phyloP scores from a whole-genome alignment of 176 grass and related monocot species.

The Puccinellia tenuiflora region DNA sequence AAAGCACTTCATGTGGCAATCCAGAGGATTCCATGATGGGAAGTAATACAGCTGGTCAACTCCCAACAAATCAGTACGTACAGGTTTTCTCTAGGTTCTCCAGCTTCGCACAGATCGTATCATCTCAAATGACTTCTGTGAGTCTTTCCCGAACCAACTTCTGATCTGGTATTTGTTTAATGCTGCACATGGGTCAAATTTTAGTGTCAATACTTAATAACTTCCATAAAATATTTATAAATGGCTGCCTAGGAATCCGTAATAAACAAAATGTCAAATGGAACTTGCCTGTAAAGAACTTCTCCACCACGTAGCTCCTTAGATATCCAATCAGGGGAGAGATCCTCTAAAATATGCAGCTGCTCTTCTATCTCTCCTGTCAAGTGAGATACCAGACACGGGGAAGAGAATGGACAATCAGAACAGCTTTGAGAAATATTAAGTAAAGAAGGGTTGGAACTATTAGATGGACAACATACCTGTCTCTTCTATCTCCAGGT shows the following conservation, averaged over 20 bases:
- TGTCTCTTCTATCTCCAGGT: constrained; percentile 85
- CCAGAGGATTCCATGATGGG: constrained; percentile 17
- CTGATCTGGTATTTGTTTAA: constrained; percentile 50
- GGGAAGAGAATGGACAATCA: not conserved
- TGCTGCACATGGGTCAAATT: constrained; percentile 42
- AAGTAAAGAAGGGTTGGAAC: constrained; percentile 9
- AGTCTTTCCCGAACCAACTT: constrained; percentile 56
- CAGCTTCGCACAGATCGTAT: not conserved
- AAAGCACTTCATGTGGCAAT: not conserved
- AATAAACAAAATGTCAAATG: not conserved
- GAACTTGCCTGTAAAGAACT: constrained; percentile 76
- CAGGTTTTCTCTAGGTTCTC: not conserved
- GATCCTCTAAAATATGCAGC: constrained; percentile 55
- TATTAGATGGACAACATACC: constrained; percentile 37
- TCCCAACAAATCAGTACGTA: not conserved
- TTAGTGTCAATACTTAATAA: not conserved
- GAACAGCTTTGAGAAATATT: not conserved
- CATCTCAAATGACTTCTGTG: constrained; percentile 39
- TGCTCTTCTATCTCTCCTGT: constrained; percentile 87
- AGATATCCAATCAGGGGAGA: constrained; percentile 77
- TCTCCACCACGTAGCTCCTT: constrained; percentile 58
- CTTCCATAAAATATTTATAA: not conserved
- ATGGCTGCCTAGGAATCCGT: not conserved
- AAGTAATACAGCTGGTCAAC: not conserved
- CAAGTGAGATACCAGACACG: constrained; percentile 4